A percentile compares a stretch with the other conserved stretches of the same genome.
phyloP scores from a whole-genome alignment of 306 rosid genomes.

The Medicago ruthenica region DNA sequence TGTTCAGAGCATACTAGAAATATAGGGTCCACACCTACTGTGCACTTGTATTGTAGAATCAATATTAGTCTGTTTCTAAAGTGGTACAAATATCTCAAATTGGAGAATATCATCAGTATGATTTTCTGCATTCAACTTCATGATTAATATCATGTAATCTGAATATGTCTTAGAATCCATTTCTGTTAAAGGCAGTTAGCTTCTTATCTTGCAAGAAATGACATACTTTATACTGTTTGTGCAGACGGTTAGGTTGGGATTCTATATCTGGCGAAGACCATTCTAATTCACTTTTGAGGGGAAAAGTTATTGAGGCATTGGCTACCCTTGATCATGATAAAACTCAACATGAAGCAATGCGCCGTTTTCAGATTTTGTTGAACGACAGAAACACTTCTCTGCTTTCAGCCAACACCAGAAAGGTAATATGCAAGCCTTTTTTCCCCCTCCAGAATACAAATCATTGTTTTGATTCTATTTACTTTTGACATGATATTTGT shows the following conservation, averaged over 20 bases:
- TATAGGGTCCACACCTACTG: too few relatives aligned
- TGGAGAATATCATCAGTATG: too few relatives aligned
- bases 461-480: background rate
- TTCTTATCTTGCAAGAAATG: conserved; percentile 4
- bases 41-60: too few relatives aligned
- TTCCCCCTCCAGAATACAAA: background rate
- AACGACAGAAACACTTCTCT: conserved; percentile 54
- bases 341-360: conserved; percentile 61
- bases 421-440: conserved; percentile 35
- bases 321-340: conserved; percentile 57
- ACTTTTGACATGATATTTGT: background rate
- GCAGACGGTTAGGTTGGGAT: conserved; percentile 70
- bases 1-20: too few relatives aligned
- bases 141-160: too few relatives aligned
- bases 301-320: conserved; percentile 54
- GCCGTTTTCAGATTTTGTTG: conserved; percentile 53
- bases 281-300: conserved; percentile 56
- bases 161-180: too few relatives aligned
- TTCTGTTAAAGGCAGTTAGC: too few relatives aligned
- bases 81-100: too few relatives aligned
- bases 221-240: conserved; percentile 21
- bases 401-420: conserved; percentile 62
- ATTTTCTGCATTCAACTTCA: too few relatives aligned
- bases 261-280: conserved; percentile 57
- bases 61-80: too few relatives aligned